phyloP scores from a whole-genome alignment of 2,329 filamentous ascomycete genomes.

The Exophiala mesophila region DNA sequence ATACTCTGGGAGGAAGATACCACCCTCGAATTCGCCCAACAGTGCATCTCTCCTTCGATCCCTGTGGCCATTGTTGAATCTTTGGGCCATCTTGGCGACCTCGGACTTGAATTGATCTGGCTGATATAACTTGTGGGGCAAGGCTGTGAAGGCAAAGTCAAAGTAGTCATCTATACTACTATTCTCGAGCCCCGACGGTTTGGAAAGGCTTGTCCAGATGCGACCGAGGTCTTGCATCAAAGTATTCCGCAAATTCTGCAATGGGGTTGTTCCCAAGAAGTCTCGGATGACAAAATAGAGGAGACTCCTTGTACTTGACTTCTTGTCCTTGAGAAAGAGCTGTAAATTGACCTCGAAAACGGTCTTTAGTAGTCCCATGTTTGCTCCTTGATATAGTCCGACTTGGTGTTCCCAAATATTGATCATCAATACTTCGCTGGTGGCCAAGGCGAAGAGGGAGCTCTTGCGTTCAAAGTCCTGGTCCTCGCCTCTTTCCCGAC shows the following conservation, averaged over 20 bases:
- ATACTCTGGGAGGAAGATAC: constrained; percentile 88
- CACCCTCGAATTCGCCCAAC: constrained; percentile 65
- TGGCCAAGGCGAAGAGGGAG: constrained; percentile 91
- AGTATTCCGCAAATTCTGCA: constrained; percentile 84
- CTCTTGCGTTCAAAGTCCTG: constrained; percentile 99
- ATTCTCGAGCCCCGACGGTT: constrained; percentile 80
- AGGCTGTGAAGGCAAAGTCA: constrained; percentile 91
- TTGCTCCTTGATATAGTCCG: constrained; percentile 93
- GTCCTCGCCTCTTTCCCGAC: constrained; percentile 91
- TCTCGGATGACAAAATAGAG: constrained; percentile 99
- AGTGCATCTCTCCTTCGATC: constrained; percentile 58
- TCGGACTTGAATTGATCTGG: constrained; percentile 83
- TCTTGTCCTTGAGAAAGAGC: constrained; percentile 90
- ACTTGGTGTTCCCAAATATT: constrained; percentile 99
- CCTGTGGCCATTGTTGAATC: constrained; percentile 78
- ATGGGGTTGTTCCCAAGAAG: constrained; percentile 85
- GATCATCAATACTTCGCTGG: constrained; percentile 94
- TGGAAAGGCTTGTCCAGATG: constrained; percentile 89
- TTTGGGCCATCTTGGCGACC: constrained; percentile 69
- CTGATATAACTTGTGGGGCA: constrained; percentile 95
- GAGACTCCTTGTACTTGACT: constrained; percentile 81
- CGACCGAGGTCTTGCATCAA: constrained; percentile 83
- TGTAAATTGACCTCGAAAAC: constrained; percentile 98
- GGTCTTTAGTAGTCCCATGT: constrained; percentile 97
- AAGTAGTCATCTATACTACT: constrained; percentile 96